A percentile compares a stretch with the other conserved stretches of the same genome.
Evolutionary conservation across 2,329 filamentous ascomycete species (phyloP).

Genomic region (Lachnellula cervina): DNA sequence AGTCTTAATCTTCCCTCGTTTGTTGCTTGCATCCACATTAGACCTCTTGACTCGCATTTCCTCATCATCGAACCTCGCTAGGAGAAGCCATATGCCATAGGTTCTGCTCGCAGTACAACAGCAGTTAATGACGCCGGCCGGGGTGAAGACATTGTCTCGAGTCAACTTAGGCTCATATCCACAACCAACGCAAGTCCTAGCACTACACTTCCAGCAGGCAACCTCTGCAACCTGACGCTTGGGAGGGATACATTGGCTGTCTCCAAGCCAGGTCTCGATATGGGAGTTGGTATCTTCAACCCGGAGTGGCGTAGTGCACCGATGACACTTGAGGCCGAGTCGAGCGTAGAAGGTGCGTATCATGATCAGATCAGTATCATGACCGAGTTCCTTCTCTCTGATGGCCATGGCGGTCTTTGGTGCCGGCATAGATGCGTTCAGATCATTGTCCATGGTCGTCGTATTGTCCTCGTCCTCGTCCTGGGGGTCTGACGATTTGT

Average conservation of each 20-base stretch:
- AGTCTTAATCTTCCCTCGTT: background rate
- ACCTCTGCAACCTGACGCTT: constrained; percentile 9
- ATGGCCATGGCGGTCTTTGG: background rate
- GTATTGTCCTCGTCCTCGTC: too few relatives aligned
- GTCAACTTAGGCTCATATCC: constrained; percentile 7
- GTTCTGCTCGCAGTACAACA: constrained; percentile 15
- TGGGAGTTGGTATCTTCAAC: constrained; percentile 1
- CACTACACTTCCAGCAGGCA: constrained; percentile 4
- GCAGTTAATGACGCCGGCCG: constrained; percentile 18
- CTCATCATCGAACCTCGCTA: constrained; percentile 16
- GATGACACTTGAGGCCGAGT: constrained; percentile 4
- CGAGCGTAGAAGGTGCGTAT: background rate
- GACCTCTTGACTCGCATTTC: background rate
- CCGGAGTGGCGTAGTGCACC: background rate
- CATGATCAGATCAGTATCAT: background rate
- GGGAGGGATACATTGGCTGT: constrained; percentile 16
- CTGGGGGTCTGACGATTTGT: background rate
- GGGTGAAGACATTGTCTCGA: constrained; percentile 13
- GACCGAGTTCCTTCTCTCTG: background rate
- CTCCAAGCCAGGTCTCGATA: constrained; percentile 13
- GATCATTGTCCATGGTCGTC: too few relatives aligned
- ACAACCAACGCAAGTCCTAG: constrained; percentile 18
- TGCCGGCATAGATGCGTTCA: background rate
- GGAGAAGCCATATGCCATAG: constrained; percentile 17
- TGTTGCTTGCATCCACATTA: background rate